phyloP scores from a whole-genome alignment of 306 rosid genomes.

The Trifolium pratense region DNA sequence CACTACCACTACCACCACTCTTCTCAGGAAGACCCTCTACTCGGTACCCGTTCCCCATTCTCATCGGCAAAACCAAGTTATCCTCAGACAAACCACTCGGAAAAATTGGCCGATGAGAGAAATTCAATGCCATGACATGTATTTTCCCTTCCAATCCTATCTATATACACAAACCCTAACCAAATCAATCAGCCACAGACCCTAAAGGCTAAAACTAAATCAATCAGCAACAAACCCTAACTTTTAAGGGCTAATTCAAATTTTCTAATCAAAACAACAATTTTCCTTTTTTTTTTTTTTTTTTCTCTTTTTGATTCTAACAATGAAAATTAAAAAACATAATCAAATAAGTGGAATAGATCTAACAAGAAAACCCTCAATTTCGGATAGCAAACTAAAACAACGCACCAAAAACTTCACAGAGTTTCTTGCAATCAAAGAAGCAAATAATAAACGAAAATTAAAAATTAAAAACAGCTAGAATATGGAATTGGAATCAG shows the following conservation, averaged over 20 bases:
- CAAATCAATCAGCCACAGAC: slow-evolving; percentile 27
- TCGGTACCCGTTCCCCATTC: slow-evolving; percentile 66
- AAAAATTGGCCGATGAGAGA: slow-evolving; percentile 51
- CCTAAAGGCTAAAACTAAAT: slow-evolving; percentile 34
- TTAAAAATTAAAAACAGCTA: slow-evolving; percentile 37
- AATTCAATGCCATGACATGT: slow-evolving; percentile 51
- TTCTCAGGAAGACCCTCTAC: slow-evolving; percentile 63
- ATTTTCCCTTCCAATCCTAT: background rate
- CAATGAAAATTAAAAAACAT: background rate
- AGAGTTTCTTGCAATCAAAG: slow-evolving; percentile 72
- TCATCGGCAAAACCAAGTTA: slow-evolving; percentile 52
- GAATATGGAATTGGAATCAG: slow-evolving; percentile 30
- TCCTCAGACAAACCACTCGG: slow-evolving; percentile 46
- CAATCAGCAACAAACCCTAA: slow-evolving; percentile 26
- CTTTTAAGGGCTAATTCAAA: background rate
- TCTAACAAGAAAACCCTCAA: slow-evolving; percentile 89
- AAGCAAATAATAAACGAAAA: slow-evolving; percentile 26
- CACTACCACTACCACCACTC: slow-evolving; percentile 44
- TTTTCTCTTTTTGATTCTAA: slow-evolving; percentile 7
- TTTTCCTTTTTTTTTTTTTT: slow-evolving; percentile 2
- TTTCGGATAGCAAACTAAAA: slow-evolving; percentile 93
- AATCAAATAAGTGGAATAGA: slow-evolving; percentile 39
- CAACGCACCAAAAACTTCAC: slow-evolving; percentile 91
- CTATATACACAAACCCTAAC: slow-evolving; percentile 41
- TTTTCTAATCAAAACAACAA: background rate